Evolutionary conservation across 768 basidiomycete species (phyloP).

Genomic region (Panus rudis): DNA sequence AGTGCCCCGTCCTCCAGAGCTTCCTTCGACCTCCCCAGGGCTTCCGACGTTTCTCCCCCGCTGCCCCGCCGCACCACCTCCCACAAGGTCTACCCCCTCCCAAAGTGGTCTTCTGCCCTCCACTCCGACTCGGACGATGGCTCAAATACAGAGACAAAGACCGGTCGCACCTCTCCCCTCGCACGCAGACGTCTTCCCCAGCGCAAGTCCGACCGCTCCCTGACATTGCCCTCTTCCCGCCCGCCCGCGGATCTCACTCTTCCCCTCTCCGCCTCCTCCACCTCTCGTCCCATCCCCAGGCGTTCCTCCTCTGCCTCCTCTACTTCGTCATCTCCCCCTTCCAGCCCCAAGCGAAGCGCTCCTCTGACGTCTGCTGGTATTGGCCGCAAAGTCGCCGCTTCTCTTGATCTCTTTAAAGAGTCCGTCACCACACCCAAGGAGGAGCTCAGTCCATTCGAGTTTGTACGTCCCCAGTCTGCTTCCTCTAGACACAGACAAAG

Average conservation of each 20-base stretch:
- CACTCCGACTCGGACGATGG: constrained; percentile 30
- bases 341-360: constrained; percentile 10
- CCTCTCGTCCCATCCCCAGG: constrained; percentile 16
- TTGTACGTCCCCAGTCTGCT: constrained; percentile 18
- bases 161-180: constrained; percentile 22
- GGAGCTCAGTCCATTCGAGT: constrained; percentile 24
- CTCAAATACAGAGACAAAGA: constrained; percentile 36
- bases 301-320: constrained; percentile 20
- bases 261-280: constrained; percentile 11
- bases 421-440: constrained; percentile 38
- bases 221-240: constrained; percentile 29
- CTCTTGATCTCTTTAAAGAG: constrained; percentile 78
- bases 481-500: constrained; percentile 25
- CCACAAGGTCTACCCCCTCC: constrained; percentile 22
- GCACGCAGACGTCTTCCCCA: constrained; percentile 19
- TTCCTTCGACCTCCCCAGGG: constrained; percentile 21
- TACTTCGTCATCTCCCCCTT: constrained; percentile 17
- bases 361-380: constrained; percentile 36
- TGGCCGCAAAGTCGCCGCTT: constrained; percentile 78
- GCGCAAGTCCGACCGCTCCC: constrained; percentile 20
- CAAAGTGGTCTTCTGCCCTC: constrained; percentile 16
- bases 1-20: constrained; percentile 34
- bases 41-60: constrained; percentile 22
- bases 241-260: constrained; percentile 19
- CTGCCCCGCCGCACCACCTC: constrained; percentile 15